Evolutionary conservation across 805 yeast genomes (phyloP), one percentile per base, ranked within the genome.

Genomic region (Candida awuae): DNA sequence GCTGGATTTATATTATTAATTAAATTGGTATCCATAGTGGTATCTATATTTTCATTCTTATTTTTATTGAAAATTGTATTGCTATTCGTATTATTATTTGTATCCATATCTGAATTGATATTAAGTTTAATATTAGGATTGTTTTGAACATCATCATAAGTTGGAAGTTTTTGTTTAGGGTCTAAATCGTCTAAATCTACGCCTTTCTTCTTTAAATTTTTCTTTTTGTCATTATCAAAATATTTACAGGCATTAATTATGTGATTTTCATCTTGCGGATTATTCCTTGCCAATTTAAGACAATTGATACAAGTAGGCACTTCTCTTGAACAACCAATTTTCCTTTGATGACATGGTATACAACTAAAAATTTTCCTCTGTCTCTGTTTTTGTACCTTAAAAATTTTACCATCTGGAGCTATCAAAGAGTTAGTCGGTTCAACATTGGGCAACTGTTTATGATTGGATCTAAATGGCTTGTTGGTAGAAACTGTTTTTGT

Each of bases 311-410:
- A 80, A 13, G 71, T 63, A 1, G 84, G 84, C 25, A 66, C 69
- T 32, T 65, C 69, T 41, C 81, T 69, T 13, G 77, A 75, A 57
- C 86, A 80, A 49, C 76, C 77, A 46, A 79, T 75, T 57, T 79
- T 79, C 54, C 79, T 72, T 42, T 75, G 73, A 53, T 77, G 84
- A 45, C 84, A 77, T 28, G 78, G 69, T 12, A 77, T 73, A 54
- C 84, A 77, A 38, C 73, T 66, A 32, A 71, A 61, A 32, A 77
- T 75, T 49, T 69, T 69, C 38, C 84, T 54, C 53, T 77, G 84
- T 44, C 84, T 68, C 3, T 77, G 62, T 42, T 71, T 73, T 48
- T 77, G 84, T 14, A 75, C 71, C 53, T 77, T 77, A 63, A 72
- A 71, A 6, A 75, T 70, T 45, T 70, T 71, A 8, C 56, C 56